These are phyloP conservation scores for Lepidium aucheri DNA, from an alignment of 345 rosid species.

Conservation along the genomic window DNA sequence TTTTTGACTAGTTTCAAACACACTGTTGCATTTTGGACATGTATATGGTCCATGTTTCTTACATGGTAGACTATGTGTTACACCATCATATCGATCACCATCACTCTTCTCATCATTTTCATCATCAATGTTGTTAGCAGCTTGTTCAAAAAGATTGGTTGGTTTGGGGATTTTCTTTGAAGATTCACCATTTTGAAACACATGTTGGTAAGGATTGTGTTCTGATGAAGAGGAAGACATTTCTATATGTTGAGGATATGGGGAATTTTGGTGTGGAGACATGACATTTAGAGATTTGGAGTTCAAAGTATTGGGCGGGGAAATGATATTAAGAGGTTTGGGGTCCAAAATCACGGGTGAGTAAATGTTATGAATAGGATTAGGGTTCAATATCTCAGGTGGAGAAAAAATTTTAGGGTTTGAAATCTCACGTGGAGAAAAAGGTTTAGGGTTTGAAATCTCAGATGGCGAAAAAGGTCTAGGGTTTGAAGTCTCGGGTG, in stretches of 20 bases:
- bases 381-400: neutral
- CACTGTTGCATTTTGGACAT: neutral
- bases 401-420: no score
- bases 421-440: no score
- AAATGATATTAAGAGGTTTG: neutral
- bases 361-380: neutral
- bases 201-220: neutral
- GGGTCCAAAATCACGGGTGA: neutral
- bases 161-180: neutral
- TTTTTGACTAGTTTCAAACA: neutral
- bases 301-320: neutral
- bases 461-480: no score
- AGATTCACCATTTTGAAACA: neutral
- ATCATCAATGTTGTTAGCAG: neutral
- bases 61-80: constrained; percentile 4
- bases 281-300: neutral
- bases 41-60: constrained; percentile 9
- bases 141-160: neutral
- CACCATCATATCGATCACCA: neutral
- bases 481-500: no score
- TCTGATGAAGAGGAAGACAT: neutral
- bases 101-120: neutral
- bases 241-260: neutral
- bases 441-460: no score
- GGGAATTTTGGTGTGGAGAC: neutral